Evolutionary conservation across 768 basidiomycete genomes (phyloP).

Genomic region (Botryobasidium botryosum): DNA sequence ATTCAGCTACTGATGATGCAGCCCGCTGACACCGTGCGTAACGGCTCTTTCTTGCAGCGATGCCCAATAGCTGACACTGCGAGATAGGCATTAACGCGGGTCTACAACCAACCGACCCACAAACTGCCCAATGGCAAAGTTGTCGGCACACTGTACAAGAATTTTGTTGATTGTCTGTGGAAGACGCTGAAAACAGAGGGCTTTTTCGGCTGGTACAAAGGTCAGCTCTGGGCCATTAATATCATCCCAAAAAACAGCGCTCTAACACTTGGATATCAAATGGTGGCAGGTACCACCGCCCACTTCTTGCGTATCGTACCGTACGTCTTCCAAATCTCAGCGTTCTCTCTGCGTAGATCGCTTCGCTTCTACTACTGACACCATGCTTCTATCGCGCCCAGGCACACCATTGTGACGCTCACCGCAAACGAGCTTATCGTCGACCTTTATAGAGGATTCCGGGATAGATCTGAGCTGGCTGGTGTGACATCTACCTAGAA

Average conservation of each 20-base stretch:
- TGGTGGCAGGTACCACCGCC: slow-evolving; percentile 62
- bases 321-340: slow-evolving; percentile 25
- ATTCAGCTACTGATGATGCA: slow-evolving; percentile 79
- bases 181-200: slow-evolving; percentile 89
- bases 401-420: slow-evolving; percentile 64
- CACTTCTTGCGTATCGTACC: slow-evolving; percentile 88
- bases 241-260: too few species aligned
- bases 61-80: slow-evolving; percentile 6
- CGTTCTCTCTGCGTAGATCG: not conserved
- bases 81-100: slow-evolving; percentile 61
- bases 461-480: too few species aligned
- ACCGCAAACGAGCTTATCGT: slow-evolving; percentile 41
- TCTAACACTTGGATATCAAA: too few species aligned
- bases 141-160: slow-evolving; percentile 68
- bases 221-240: too few species aligned
- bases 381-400: not conserved
- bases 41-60: slow-evolving; percentile 10
- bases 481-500: too few species aligned
- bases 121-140: slow-evolving; percentile 50
- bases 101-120: slow-evolving; percentile 90
- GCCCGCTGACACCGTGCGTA: slow-evolving; percentile 67
- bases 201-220: slow-evolving; percentile 90
- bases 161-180: slow-evolving; percentile 91
- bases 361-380: slow-evolving; percentile 1
- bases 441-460: not conserved